Conservation (phyloP, 768 basidiomycete species). For the Suillus plorans region DNA sequence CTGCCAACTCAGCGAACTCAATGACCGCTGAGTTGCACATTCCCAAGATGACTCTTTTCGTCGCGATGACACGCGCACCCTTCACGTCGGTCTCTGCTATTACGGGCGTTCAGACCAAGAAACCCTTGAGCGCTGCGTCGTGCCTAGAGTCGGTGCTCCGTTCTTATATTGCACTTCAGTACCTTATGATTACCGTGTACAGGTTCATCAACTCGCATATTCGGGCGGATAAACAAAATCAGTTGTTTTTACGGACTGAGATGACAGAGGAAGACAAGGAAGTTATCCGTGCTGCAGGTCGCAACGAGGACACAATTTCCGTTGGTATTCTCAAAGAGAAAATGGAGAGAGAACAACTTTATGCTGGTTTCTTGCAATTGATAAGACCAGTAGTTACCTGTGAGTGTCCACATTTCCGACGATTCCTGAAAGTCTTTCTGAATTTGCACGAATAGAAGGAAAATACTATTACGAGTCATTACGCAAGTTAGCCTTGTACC, state of each 20-base stretch:
- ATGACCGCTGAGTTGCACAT: conserved; percentile 9
- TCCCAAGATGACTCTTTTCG: neutral
- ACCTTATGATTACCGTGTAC: neutral
- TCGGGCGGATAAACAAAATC: conserved; percentile 16
- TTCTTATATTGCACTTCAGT: neutral
- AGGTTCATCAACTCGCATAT: conserved; percentile 18
- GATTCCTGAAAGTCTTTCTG: neutral
- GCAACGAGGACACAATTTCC: neutral
- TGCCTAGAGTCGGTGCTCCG: conserved; percentile 6
- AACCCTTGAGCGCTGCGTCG: conserved; percentile 11
- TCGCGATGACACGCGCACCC: conserved; percentile 10
- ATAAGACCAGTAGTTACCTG: neutral
- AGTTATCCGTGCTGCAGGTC: conserved; percentile 7
- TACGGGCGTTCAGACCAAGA: neutral
- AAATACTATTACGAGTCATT: neutral
- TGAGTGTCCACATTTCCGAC: neutral
- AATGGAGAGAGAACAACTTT: neutral
- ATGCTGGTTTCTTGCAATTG: neutral
- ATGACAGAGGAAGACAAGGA: conserved; percentile 19
- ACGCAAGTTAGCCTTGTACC: neutral
- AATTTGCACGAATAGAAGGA: neutral
- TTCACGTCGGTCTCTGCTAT: conserved; percentile 10
- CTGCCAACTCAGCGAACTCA: conserved; percentile 6
- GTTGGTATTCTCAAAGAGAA: neutral
- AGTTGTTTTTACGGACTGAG: conserved; percentile 13